Conservation (phyloP, 495 filamentous ascomycete species). For the Thermothielavioides terrestris region DNA sequence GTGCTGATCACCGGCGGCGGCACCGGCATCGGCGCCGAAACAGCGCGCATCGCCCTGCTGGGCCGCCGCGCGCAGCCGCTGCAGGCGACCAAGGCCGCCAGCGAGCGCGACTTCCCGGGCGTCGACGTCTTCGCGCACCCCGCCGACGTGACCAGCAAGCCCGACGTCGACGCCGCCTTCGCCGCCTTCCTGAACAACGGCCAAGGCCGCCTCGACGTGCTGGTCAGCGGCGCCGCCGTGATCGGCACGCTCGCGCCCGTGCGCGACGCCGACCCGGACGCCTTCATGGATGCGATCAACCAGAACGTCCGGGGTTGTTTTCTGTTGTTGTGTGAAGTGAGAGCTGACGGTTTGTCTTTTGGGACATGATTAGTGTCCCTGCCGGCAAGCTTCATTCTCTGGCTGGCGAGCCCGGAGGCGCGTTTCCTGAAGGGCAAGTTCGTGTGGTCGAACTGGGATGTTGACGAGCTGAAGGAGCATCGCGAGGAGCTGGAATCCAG, state of each 20-base stretch:
- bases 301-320: slow-evolving; percentile 35
- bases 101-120: slow-evolving; percentile 6
- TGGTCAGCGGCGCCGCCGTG: slow-evolving; percentile 8
- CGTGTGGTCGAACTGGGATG: slow-evolving; percentile 44
- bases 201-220: slow-evolving; percentile 8
- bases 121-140: slow-evolving; percentile 7
- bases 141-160: slow-evolving; percentile 9
- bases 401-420: slow-evolving; percentile 39
- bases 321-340: slow-evolving; percentile 10
- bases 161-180: slow-evolving; percentile 6
- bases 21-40: slow-evolving; percentile 26
- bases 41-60: slow-evolving; percentile 20
- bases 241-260: not conserved
- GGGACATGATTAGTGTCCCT: slow-evolving; percentile 24
- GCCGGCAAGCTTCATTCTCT: slow-evolving; percentile 38
- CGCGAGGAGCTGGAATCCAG: not conserved
- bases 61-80: slow-evolving; percentile 13
- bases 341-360: not conserved
- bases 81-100: not conserved
- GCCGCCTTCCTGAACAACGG: not conserved
- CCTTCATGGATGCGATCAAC: slow-evolving; percentile 14
- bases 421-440: slow-evolving; percentile 42
- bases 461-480: slow-evolving; percentile 32
- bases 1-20: slow-evolving; percentile 43
- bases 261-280: slow-evolving; percentile 18